Evolutionary conservation across 2,329 filamentous ascomycete genomes (phyloP), one percentile per base, ranked within the genome.

Genomic region (Gaeumannomyces sp.): DNA sequence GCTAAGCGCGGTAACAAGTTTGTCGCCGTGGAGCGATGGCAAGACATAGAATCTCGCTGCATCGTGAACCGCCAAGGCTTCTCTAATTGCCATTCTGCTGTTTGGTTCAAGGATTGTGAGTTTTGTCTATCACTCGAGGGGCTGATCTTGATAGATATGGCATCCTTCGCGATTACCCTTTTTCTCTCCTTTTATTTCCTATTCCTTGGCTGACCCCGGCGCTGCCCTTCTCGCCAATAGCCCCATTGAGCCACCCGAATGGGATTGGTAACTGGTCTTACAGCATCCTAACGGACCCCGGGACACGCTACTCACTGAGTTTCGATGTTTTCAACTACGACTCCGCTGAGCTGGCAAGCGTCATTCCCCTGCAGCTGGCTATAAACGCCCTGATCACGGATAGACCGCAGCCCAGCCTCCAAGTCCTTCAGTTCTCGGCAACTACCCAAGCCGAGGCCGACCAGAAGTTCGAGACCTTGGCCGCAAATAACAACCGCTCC

Each of bases 221-320:
- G 19, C 45, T 53, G 4, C 19, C 6, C 6, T 22, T 45, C 38
- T 45, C 4, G 25, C 25, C 57, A 27, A 27, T 11, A 59, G 57
- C 57, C 28, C 57, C 57, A 27, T 19, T 25, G 89, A 0, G 95
- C 91, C 45, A n/a, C 45, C 19, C 6, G 91, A 92, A 0, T 81
- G 76, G 1, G 88, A 95, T 76, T 91, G 83, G 83, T 1, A 76
- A 84, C 59, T 97, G 93, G 93, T 95, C 95, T 75, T 97, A 97
- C 73, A 93, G 91, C 0, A 81, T 97, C 33, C 82, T 91, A 65
- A 87, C 87, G 2, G 93, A 97, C 73, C 89, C 89, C 35, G 81
- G 86, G 0, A 80, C 96, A 65, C 88, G 88, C 28, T 31, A 2
- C 22, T 84, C 86, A 10, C 73, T 76, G 8, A 84, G 82, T 64